Percentiles rank a stretch among this genome's conserved stretches.
Conservation (phyloP, 225 moss, liverwort and hornwort genomes). For the Sphagnum contortum region DNA sequence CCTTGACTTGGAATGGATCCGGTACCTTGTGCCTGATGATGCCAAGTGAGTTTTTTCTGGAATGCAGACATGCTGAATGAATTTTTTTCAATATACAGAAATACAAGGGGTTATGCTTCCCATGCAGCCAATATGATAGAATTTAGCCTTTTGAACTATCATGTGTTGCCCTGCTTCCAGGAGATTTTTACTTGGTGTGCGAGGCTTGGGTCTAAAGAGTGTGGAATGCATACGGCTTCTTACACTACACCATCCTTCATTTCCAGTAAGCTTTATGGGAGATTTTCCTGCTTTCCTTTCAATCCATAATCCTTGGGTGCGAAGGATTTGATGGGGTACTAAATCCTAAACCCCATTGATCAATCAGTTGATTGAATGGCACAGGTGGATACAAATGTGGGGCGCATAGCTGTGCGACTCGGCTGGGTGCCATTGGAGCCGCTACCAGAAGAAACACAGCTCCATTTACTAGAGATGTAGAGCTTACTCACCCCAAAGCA, state of each 20-base stretch:
- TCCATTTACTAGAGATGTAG: slow-evolving; percentile 88
- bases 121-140: no score
- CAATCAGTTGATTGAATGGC: no score
- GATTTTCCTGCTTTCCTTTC: no score
- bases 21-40: slow-evolving; percentile 55
- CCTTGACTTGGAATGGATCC: slow-evolving; percentile 86
- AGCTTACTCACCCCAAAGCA: slow-evolving; percentile 1
- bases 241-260: slow-evolving; percentile 88
- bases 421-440: slow-evolving; percentile 98
- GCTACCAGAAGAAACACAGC: slow-evolving; percentile 57
- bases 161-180: slow-evolving; percentile 20
- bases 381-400: slow-evolving; percentile 97
- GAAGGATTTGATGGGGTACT: no score
- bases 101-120: no score
- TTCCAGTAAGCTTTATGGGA: slow-evolving; percentile 50
- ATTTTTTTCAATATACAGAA: no score
- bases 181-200: slow-evolving; percentile 71
- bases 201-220: slow-evolving; percentile 87
- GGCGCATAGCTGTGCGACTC: slow-evolving; percentile 85
- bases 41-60: slow-evolving; percentile 49
- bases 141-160: background rate
- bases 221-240: slow-evolving; percentile 93
- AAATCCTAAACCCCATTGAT: no score
- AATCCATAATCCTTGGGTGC: no score
- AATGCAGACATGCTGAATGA: no score